Evolutionary conservation across 2,329 filamentous ascomycete species (phyloP).

Genomic region (Phyllosticta capitalensis): DNA sequence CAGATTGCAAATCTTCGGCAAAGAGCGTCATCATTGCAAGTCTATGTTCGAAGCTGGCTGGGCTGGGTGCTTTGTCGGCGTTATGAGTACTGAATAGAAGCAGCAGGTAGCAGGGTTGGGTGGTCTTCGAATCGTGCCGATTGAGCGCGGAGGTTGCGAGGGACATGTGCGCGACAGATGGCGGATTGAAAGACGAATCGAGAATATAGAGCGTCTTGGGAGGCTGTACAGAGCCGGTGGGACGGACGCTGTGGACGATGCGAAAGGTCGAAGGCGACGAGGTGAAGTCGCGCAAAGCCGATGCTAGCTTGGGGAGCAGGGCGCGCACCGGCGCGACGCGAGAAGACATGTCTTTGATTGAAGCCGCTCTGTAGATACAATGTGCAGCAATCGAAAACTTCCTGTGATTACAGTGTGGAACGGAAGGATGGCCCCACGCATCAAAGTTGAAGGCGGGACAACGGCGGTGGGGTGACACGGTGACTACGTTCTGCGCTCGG

Average conservation of each 20-base stretch:
- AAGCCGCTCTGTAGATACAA: too few relatives aligned
- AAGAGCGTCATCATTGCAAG: slow-evolving; percentile 64
- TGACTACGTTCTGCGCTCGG: slow-evolving; percentile 6
- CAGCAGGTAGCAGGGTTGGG: slow-evolving; percentile 39
- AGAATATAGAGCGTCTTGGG: slow-evolving; percentile 49
- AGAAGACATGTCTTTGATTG: slow-evolving; percentile 19
- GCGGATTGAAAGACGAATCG: slow-evolving; percentile 59
- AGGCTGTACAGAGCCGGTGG: slow-evolving; percentile 24
- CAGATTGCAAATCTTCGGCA: slow-evolving; percentile 42
- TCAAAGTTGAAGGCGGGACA: neutral
- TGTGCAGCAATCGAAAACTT: neutral
- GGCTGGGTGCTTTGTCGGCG: slow-evolving; percentile 56
- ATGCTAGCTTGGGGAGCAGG: slow-evolving; percentile 24
- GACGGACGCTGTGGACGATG: slow-evolving; percentile 27
- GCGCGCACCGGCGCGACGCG: slow-evolving; percentile 18
- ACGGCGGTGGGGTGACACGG: neutral
- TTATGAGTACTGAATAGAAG: slow-evolving; percentile 55
- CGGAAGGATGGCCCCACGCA: too few relatives aligned
- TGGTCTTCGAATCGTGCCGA: slow-evolving; percentile 15
- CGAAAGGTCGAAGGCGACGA: slow-evolving; percentile 25
- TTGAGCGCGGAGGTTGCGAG: slow-evolving; percentile 46
- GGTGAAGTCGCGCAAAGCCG: slow-evolving; percentile 23
- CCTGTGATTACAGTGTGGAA: neutral
- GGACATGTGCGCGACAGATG: slow-evolving; percentile 48
- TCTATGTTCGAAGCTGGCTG: slow-evolving; percentile 57